Percentiles rank a stretch among this genome's conserved stretches.
Evolutionary conservation across 2,329 filamentous ascomycete species (phyloP).

Genomic region (Sphaerostilbella broomeana): DNA sequence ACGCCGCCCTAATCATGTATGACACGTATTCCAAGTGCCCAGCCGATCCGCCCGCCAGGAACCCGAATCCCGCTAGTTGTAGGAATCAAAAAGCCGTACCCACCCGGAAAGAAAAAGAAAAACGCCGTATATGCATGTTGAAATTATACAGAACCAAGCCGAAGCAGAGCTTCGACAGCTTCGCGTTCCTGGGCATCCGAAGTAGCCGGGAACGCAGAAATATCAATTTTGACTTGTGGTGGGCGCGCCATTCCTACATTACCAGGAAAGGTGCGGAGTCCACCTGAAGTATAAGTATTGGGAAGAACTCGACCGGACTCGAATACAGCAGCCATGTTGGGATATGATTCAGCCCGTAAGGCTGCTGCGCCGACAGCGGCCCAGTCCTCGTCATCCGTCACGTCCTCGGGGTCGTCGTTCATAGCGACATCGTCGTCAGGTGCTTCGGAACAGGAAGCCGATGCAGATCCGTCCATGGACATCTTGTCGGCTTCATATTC

Average conservation of each 20-base stretch:
- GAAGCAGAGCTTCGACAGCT: slow-evolving; percentile 72
- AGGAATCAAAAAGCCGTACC: slow-evolving; percentile 9
- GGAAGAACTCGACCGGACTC: slow-evolving; percentile 39
- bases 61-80: slow-evolving; percentile 13
- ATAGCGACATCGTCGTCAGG: slow-evolving; percentile 59
- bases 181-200: slow-evolving; percentile 71
- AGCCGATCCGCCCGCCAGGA: slow-evolving; percentile 24
- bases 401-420: slow-evolving; percentile 73
- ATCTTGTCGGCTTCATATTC: slow-evolving; percentile 92
- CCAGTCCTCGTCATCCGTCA: slow-evolving; percentile 96
- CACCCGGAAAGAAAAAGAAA: slow-evolving; percentile 16
- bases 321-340: slow-evolving; percentile 46
- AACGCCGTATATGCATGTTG: slow-evolving; percentile 51
- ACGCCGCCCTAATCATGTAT: slow-evolving; percentile 28
- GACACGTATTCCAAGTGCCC: slow-evolving; percentile 27
- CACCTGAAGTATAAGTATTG: slow-evolving; percentile 42
- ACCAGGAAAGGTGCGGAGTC: slow-evolving; percentile 43
- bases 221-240: slow-evolving; percentile 46
- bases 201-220: slow-evolving; percentile 43
- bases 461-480: slow-evolving; percentile 68
- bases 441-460: slow-evolving; percentile 70
- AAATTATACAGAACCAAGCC: slow-evolving; percentile 71
- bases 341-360: slow-evolving; percentile 62
- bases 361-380: slow-evolving; percentile 80
- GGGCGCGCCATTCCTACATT: slow-evolving; percentile 47